Base-by-base conservation (phyloP, 257 asterid genomes). In the Verbena officinalis region DNA sequence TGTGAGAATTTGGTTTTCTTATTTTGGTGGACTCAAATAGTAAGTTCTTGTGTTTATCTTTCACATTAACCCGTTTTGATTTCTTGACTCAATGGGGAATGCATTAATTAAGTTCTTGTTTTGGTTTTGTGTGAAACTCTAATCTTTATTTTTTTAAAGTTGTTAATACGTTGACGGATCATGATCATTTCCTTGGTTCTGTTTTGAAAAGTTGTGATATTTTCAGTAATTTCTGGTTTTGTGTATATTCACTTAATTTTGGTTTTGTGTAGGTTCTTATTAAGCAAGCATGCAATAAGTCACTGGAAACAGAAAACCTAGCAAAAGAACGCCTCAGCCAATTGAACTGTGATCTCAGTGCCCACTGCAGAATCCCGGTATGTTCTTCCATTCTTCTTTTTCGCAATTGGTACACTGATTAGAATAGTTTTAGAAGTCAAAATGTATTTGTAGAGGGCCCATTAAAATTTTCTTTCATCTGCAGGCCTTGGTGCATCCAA, bases 351-450 rank as follows among this genome's bases (percentile, higher is more conserved):
- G 93, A 90, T 48, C 84, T 90, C 53, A 74, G 71, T 11, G 55
- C 68, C 46, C 96, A 88, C 64, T 84, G 91, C 83, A 81, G 91
- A 76, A 71, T 65, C 62, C 77, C 79, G 58, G 97, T 90, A 84
- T 64, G 85, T 34, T 20, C 62, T n/a, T n/a, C n/a, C n/a, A n/a
- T n/a, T n/a, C 38, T 13, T 39, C 45, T 45, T 65, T 50, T 74
- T 22, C 59, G 10, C 45, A 33, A 12, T 11, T 9, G 31, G 9
- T 49, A 22, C 48, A 51, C 20, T 7, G 13, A 60, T 53, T 68
- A 21, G 5, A 63, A 43, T 5, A 40, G 56, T 30, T 69, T 57
- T 8, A 53, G 40, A 12, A 56, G 5, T 33, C 11, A 4, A 12
- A 62, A 44, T n/a, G 8, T 15, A 21, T 16, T 39, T 42, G 15